A percentile compares a stretch with the other conserved stretches of the same genome.
Evolutionary conservation across 371 early-diverging fungal species (phyloP).

Genomic region (Choanephora cucurbitarum): DNA sequence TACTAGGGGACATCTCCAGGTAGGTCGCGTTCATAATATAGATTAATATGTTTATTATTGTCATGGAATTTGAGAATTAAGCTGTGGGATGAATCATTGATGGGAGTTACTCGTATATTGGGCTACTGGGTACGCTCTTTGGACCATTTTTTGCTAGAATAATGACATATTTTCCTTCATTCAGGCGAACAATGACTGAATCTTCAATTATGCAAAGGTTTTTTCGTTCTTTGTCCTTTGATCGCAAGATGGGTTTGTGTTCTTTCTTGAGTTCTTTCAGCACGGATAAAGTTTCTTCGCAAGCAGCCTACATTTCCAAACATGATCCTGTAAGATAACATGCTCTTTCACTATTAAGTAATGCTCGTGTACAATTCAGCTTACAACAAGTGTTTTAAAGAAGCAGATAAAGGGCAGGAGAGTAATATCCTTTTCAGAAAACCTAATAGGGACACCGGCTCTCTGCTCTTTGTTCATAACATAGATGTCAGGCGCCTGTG

Average conservation of each 20-base stretch:
- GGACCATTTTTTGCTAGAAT: conserved; percentile 26
- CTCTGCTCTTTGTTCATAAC: conserved; percentile 36
- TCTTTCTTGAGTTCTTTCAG: conserved; percentile 24
- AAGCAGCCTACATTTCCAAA: conserved; percentile 28
- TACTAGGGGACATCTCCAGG: too few species aligned
- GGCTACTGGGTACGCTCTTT: conserved; percentile 28
- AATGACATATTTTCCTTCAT: conserved; percentile 27
- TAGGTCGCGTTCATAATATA: too few species aligned
- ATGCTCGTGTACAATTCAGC: conserved; percentile 25
- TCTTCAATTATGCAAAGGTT: conserved; percentile 26
- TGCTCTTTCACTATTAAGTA: conserved; percentile 24
- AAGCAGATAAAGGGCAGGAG: conserved; percentile 29
- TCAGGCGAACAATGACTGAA: conserved; percentile 27
- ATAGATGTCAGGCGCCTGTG: conserved; percentile 29
- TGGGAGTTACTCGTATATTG: background rate
- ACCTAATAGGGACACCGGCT: conserved; percentile 24
- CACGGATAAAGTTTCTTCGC: conserved; percentile 25
- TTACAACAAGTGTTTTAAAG: conserved; percentile 37
- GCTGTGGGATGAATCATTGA: too few species aligned
- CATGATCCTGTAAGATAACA: conserved; percentile 26
- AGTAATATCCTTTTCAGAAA: conserved; percentile 28
- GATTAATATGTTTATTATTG: too few species aligned
- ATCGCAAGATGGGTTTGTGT: conserved; percentile 25
- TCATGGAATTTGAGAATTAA: too few species aligned
- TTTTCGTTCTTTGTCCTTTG: conserved; percentile 22